These are phyloP conservation scores for Coffea eugenioides DNA, from an alignment of 257 asterid genomes.

Conservation along the genomic window DNA sequence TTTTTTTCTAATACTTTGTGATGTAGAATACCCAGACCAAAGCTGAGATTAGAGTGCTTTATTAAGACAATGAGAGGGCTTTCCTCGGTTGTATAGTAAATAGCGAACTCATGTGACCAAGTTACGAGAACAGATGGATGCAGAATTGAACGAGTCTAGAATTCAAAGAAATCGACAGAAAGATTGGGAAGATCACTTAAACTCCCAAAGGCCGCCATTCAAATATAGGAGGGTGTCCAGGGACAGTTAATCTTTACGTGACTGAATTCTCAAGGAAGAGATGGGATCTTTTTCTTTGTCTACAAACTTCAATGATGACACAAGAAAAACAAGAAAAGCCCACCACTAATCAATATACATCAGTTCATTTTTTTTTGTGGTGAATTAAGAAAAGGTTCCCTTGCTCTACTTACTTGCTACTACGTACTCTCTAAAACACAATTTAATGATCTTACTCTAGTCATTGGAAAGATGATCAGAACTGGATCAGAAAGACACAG, in stretches of 20 bases:
- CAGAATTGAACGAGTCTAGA: too few species aligned
- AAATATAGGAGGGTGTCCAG: background rate
- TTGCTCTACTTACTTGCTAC: background rate
- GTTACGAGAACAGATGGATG: too few species aligned
- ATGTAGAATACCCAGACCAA: too few species aligned
- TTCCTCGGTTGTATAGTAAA: background rate
- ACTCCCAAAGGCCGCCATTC: background rate
- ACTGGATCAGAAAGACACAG: too few species aligned
- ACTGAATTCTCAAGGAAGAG: background rate
- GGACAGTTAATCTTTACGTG: background rate
- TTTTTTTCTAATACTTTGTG: too few species aligned
- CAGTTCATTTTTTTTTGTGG: background rate
- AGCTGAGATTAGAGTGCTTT: too few species aligned
- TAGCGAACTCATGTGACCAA: background rate
- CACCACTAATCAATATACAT: background rate
- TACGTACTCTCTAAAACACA: too few species aligned
- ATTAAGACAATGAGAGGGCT: too few species aligned
- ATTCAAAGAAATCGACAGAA: background rate
- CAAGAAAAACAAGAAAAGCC: background rate
- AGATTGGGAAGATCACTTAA: too few species aligned
- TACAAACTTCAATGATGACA: background rate
- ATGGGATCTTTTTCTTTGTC: background rate
- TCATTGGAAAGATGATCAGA: too few species aligned
- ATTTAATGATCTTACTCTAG: background rate
- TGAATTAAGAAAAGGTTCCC: background rate